Conservation (phyloP, 208 protist species). For the Crithidia bombi region DNA sequence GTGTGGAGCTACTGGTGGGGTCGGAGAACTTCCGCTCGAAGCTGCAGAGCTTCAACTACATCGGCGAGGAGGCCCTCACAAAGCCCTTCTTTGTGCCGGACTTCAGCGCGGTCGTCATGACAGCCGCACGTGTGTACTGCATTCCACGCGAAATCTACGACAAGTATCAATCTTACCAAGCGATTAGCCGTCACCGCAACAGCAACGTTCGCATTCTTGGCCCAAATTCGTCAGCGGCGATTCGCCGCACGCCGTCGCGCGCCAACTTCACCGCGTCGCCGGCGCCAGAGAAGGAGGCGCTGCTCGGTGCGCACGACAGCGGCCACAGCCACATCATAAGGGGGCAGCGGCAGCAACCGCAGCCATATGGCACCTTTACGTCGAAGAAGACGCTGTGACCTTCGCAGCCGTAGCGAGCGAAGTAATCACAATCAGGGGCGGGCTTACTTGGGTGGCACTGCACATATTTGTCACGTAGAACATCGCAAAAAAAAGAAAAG, state of each 20-base stretch:
- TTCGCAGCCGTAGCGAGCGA: too few species aligned
- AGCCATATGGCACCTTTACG: conserved; percentile 36
- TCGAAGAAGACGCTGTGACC: too few species aligned
- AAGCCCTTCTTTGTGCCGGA: conserved; percentile 68
- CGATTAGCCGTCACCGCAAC: conserved; percentile 19
- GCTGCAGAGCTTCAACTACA: conserved; percentile 65
- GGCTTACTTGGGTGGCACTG: too few species aligned
- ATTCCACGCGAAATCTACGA: conserved; percentile 63
- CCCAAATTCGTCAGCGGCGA: neutral
- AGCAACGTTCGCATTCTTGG: conserved; percentile 32
- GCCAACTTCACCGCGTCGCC: neutral
- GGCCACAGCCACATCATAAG: neutral
- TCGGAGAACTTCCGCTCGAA: conserved; percentile 54
- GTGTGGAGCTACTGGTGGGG: conserved; percentile 72
- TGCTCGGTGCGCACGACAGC: conserved; percentile 6
- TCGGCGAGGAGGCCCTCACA: conserved; percentile 80
- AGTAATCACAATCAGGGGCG: too few species aligned
- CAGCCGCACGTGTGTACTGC: conserved; percentile 65
- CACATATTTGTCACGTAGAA: too few species aligned
- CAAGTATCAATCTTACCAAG: conserved; percentile 60
- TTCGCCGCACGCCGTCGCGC: conserved; percentile 22
- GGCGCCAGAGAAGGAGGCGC: neutral
- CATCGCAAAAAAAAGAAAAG: too few species aligned
- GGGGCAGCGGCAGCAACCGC: too few species aligned
- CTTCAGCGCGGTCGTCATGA: conserved; percentile 78